Evolutionary conservation across 306 rosid species (phyloP), one percentile per base, ranked within the genome.

Genomic region (Cucumis hystrix): DNA sequence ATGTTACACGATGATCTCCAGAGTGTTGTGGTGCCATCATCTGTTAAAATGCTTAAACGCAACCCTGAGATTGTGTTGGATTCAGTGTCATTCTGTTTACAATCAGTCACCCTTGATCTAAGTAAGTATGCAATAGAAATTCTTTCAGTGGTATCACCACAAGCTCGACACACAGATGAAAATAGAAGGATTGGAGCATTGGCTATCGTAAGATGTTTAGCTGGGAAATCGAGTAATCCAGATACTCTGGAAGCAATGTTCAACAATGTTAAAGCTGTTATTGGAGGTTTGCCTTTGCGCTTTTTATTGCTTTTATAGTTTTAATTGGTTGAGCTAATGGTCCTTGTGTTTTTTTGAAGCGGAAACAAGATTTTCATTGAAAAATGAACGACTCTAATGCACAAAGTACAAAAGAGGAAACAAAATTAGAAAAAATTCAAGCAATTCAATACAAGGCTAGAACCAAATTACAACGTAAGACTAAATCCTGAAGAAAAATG

Each of bases 1-100:
- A 82, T 92, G 90, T 80, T 81, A 37, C 97, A 90, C 73, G 96
- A 90, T 81, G 99, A 95, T 83, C 90, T 95, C 76, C 96, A 88
- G 80, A 85, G 73, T 81, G 64, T 80, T 30, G 93, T 95, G 82
- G 65, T 95, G 76, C 97, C 97, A 0, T 90, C 96, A 25, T 83
- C 97, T 82, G 80, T 95, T 74, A 95, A 95, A 90, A 92, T 95
- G 99, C 91, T 95, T 75, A 95, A 95, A 81, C 92, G 99, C 62
- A 95, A 92, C 85, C 99, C 99, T 10, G 99, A 95, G 90, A 92
- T 92, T 86, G 92, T 89, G 80, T 84, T 95, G 91, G 99, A 95
- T 82, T 88, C 97, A 8, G 89, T 90, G 85, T 92, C 89, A 78
- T 60, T 90, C 84, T 91, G 92, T 82, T 85, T 92, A 87, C 82